phyloP scores from a whole-genome alignment of 2,329 filamentous ascomycete species.

The Exophiala xenobiotica region DNA sequence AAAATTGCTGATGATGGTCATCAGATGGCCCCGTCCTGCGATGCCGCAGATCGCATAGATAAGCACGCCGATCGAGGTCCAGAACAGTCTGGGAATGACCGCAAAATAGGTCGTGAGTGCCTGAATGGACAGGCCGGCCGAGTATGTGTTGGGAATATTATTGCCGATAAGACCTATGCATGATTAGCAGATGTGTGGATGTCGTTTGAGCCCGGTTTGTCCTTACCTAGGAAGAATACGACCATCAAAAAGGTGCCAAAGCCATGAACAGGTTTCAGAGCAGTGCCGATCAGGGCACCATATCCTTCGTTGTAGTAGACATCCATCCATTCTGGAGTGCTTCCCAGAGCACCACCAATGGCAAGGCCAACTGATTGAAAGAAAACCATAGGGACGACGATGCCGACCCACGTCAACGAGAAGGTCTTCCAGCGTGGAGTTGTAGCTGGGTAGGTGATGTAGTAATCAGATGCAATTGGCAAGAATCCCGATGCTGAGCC shows the following conservation, averaged over 20 bases:
- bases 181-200: neutral
- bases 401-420: slow-evolving; percentile 31
- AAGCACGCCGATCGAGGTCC: slow-evolving; percentile 40
- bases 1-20: slow-evolving; percentile 47
- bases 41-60: slow-evolving; percentile 46
- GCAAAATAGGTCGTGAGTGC: slow-evolving; percentile 41
- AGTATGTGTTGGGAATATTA: slow-evolving; percentile 47
- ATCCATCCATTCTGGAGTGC: slow-evolving; percentile 22
- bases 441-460: slow-evolving; percentile 33
- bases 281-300: slow-evolving; percentile 27
- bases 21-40: slow-evolving; percentile 45
- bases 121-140: slow-evolving; percentile 47
- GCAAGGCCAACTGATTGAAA: slow-evolving; percentile 27
- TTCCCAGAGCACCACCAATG: slow-evolving; percentile 25
- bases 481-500: slow-evolving; percentile 32
- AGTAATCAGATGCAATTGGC: slow-evolving; percentile 32
- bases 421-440: slow-evolving; percentile 30
- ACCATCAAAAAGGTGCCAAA: slow-evolving; percentile 15
- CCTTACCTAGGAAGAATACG: slow-evolving; percentile 11
- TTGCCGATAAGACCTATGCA: slow-evolving; percentile 43
- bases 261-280: slow-evolving; percentile 5
- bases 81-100: slow-evolving; percentile 43
- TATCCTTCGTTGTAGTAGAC: slow-evolving; percentile 28
- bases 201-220: too few species aligned
- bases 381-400: slow-evolving; percentile 31